These are phyloP conservation scores for Cercis canadensis DNA, from an alignment of 306 rosid species.

Conservation along the genomic window DNA sequence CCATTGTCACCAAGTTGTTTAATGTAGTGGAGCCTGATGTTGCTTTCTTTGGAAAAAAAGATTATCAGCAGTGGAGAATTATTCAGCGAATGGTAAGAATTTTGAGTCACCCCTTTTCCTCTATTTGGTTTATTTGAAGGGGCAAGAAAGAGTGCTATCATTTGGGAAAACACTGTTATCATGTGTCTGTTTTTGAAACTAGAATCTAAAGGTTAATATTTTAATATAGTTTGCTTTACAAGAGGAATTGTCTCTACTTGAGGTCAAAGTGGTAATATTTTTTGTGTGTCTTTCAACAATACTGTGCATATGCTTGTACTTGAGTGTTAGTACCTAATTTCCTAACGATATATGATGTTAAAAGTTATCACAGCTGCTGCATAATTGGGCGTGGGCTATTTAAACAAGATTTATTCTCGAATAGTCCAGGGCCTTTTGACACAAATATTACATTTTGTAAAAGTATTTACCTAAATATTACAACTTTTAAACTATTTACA, in stretches of 20 bases:
- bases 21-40: conserved; percentile 90
- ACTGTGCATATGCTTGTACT: background rate
- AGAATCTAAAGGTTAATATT: background rate
- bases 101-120: background rate
- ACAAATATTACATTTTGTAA: no score
- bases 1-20: conserved; percentile 82
- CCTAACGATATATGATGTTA: background rate
- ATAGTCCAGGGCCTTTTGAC: no score
- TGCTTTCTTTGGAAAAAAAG: conserved; percentile 90
- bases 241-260: background rate
- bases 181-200: background rate
- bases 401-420: background rate
- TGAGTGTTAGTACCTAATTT: background rate
- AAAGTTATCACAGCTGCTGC: background rate
- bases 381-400: conserved; percentile 3
- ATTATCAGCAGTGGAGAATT: conserved; percentile 89
- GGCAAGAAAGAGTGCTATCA: background rate
- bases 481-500: no score
- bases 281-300: background rate
- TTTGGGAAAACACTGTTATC: background rate
- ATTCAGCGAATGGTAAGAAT: conserved; percentile 71
- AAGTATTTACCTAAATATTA: no score
- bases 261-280: background rate
- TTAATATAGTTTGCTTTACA: background rate
- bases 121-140: conserved; percentile 4